These are phyloP conservation scores for Apiotrichum sp. DNA, from an alignment of 1,284 basidiomycete species.

Conservation along the genomic window DNA sequence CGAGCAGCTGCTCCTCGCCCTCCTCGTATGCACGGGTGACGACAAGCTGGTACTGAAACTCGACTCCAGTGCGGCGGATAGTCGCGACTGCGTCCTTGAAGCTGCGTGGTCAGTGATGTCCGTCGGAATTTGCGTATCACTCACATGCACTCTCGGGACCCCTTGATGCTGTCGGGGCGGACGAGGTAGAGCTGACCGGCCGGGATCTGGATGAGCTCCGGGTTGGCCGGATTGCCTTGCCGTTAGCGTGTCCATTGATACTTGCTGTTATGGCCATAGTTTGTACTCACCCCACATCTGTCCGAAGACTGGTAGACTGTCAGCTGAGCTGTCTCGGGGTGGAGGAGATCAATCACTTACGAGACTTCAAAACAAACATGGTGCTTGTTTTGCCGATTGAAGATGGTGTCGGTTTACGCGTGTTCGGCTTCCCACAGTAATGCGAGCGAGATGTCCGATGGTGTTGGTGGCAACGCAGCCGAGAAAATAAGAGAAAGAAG, in stretches of 20 bases:
- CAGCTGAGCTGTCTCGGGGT: conserved; percentile 48
- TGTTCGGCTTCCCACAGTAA: too few species aligned
- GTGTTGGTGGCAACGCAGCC: too few species aligned
- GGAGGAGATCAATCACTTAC: conserved; percentile 53
- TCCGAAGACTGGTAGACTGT: conserved; percentile 67
- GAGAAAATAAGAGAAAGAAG: too few species aligned
- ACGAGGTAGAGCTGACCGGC: conserved; percentile 88
- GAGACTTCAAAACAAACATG: conserved; percentile 74
- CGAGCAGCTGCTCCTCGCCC: conserved; percentile 85
- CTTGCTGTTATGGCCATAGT: neutral
- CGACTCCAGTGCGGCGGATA: conserved; percentile 72
- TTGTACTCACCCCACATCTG: conserved; percentile 86
- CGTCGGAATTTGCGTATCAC: too few species aligned
- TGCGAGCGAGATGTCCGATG: too few species aligned
- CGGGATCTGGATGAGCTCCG: conserved; percentile 90
- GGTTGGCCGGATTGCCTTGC: conserved; percentile 59
- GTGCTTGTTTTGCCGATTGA: too few species aligned
- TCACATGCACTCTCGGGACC: conserved; percentile 94
- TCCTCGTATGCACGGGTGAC: conserved; percentile 92
- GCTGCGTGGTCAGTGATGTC: conserved; percentile 48
- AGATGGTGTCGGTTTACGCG: too few species aligned
- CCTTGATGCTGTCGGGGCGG: conserved; percentile 81
- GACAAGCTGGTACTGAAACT: conserved; percentile 92
- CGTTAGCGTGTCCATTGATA: neutral
- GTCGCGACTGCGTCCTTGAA: conserved; percentile 95